These are phyloP conservation scores for Tuber calosporum DNA, from an alignment of 495 filamentous ascomycete species.

Conservation along the genomic window DNA sequence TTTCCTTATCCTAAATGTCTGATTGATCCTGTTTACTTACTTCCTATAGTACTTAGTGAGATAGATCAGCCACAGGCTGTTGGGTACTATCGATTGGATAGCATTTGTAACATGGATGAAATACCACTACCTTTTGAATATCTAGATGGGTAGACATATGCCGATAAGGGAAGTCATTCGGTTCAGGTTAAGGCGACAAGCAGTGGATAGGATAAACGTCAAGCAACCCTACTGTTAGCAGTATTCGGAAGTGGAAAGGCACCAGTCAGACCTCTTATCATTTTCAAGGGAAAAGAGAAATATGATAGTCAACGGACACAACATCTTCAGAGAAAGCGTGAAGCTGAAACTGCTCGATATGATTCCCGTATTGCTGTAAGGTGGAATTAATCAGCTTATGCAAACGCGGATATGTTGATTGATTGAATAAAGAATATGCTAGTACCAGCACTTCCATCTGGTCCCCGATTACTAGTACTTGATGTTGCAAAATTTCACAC, in stretches of 20 bases:
- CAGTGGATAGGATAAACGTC: not conserved
- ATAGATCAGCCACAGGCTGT: too few species aligned
- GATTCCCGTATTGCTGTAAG: not conserved
- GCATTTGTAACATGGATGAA: not conserved
- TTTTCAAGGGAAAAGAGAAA: not conserved
- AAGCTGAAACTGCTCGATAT: not conserved
- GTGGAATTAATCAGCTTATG: not conserved
- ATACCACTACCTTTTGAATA: not conserved
- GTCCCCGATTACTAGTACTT: slow-evolving; percentile 2
- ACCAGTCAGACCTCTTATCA: not conserved
- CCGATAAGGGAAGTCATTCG: not conserved
- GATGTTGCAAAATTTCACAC: slow-evolving; percentile 13
- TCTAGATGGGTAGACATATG: not conserved
- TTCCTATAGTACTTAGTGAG: too few species aligned
- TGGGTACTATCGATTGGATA: not conserved
- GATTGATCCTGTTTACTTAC: too few species aligned
- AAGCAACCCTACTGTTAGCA: not conserved
- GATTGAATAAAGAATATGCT: not conserved
- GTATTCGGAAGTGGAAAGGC: not conserved
- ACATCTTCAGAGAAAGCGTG: not conserved
- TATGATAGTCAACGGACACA: not conserved
- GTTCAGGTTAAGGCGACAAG: not conserved
- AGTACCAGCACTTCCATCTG: not conserved
- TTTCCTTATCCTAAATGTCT: too few species aligned
- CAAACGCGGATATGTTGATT: not conserved